A percentile compares a stretch with the other conserved stretches of the same genome.
Evolutionary conservation across 208 protist genomes (phyloP).

Genomic region (Leishmania gerbilli): DNA sequence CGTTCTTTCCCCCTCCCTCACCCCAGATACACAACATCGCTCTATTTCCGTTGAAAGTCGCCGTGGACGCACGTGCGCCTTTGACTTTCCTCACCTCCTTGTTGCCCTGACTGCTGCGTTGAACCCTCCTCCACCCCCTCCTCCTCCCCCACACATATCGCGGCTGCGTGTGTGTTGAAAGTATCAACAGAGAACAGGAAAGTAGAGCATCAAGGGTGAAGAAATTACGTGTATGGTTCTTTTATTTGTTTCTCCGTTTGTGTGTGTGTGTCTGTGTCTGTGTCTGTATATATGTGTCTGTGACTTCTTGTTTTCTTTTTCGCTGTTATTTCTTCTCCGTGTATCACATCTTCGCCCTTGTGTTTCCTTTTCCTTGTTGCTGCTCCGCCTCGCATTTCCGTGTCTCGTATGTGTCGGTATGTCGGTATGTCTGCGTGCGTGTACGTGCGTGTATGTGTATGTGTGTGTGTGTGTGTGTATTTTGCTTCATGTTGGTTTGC

Average conservation of each 20-base stretch:
- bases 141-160: neutral
- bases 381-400: too few species aligned
- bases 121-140: too few species aligned
- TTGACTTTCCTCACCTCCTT: neutral
- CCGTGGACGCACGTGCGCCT: neutral
- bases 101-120: neutral
- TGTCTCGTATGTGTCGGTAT: too few species aligned
- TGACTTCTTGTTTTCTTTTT: neutral
- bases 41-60: neutral
- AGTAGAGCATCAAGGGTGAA: neutral
- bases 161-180: neutral
- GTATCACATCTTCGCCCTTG: too few species aligned
- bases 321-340: too few species aligned
- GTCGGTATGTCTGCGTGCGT: too few species aligned
- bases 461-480: too few species aligned
- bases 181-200: neutral
- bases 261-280: neutral
- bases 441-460: too few species aligned
- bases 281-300: neutral
- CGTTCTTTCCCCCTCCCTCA: too few species aligned
- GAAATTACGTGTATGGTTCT: neutral
- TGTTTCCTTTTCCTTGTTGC: too few species aligned
- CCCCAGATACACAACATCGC: neutral
- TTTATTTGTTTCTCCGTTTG: neutral
- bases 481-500: too few species aligned